These are phyloP conservation scores for Coemansia sp. DNA, from an alignment of 192 early-diverging fungal genomes.

Conservation along the genomic window DNA sequence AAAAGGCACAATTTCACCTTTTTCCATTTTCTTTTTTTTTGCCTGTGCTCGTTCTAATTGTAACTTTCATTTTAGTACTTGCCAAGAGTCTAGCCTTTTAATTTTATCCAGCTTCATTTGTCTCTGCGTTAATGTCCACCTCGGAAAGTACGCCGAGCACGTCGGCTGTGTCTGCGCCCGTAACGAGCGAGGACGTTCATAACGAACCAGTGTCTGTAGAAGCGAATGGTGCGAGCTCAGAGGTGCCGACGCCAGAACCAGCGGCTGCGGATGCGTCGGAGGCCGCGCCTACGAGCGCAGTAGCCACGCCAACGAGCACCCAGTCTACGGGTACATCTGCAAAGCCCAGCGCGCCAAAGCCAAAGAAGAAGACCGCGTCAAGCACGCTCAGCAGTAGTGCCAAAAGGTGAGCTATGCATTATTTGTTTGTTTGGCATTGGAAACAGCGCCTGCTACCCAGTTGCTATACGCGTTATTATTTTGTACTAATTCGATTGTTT, in stretches of 20 bases:
- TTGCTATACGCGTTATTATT: slow-evolving; percentile 11
- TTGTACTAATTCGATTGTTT: not conserved
- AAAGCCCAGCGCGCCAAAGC: slow-evolving; percentile 19
- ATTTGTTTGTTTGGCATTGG: slow-evolving; percentile 4
- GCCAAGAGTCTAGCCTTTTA: not conserved
- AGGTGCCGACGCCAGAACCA: not conserved
- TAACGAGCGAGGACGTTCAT: not conserved
- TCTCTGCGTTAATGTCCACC: slow-evolving; percentile 20
- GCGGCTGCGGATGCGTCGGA: not conserved
- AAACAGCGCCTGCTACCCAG: not conserved
- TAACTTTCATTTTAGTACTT: not conserved
- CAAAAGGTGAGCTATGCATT: slow-evolving; percentile 49
- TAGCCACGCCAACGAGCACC: slow-evolving; percentile 2
- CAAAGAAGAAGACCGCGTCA: slow-evolving; percentile 37
- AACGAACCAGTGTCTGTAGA: not conserved
- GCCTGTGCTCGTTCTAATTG: not conserved
- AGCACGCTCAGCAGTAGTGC: slow-evolving; percentile 62
- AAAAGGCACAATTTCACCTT: not conserved
- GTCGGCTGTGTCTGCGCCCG: slow-evolving; percentile 7
- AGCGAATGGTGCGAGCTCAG: not conserved
- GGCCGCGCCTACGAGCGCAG: slow-evolving; percentile 1
- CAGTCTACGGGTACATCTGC: not conserved
- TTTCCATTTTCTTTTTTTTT: slow-evolving; percentile 10
- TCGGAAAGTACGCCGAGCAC: slow-evolving; percentile 11
- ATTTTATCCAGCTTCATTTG: not conserved